phyloP scores from a whole-genome alignment of 768 basidiomycete genomes.

The Boletus rex-veris region DNA sequence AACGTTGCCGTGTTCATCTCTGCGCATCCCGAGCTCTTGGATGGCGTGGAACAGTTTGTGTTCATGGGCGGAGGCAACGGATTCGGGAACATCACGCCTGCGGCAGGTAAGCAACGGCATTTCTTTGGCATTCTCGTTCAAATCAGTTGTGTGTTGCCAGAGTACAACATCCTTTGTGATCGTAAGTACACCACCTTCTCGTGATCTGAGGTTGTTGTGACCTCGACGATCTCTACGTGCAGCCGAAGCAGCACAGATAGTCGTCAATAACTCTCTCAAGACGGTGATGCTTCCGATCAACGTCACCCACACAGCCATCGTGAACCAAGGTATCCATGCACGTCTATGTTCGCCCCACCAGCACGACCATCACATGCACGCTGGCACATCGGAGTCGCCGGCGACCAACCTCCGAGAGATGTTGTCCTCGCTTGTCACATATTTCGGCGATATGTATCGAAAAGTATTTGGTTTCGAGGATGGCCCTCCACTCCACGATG shows the following conservation, averaged over 20 bases:
- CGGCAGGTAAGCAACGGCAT: constrained; percentile 47
- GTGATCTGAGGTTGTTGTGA: background rate
- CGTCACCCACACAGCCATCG: constrained; percentile 83
- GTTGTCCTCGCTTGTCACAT: constrained; percentile 69
- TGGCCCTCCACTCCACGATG: constrained; percentile 87
- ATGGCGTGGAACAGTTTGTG: constrained; percentile 47
- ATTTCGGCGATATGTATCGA: constrained; percentile 71
- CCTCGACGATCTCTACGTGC: background rate
- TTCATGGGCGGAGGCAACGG: constrained; percentile 93
- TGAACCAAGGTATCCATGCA: constrained; percentile 51
- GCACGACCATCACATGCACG: constrained; percentile 15
- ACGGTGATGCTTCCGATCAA: constrained; percentile 81
- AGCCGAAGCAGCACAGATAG: constrained; percentile 85
- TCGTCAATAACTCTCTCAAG: constrained; percentile 67
- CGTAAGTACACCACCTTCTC: constrained; percentile 45
- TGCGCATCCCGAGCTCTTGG: constrained; percentile 52
- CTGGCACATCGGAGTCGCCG: constrained; percentile 13
- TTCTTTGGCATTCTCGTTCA: background rate
- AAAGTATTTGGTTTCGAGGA: constrained; percentile 76
- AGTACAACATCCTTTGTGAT: constrained; percentile 81
- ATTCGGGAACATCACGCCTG: constrained; percentile 74
- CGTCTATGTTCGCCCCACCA: constrained; percentile 48
- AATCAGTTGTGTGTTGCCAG: constrained; percentile 33
- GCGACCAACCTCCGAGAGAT: constrained; percentile 59
- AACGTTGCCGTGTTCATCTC: constrained; percentile 70